These are phyloP conservation scores for Halophytophthora batemanensis DNA, from an alignment of 352 stramenopile species.

Conservation along the genomic window DNA sequence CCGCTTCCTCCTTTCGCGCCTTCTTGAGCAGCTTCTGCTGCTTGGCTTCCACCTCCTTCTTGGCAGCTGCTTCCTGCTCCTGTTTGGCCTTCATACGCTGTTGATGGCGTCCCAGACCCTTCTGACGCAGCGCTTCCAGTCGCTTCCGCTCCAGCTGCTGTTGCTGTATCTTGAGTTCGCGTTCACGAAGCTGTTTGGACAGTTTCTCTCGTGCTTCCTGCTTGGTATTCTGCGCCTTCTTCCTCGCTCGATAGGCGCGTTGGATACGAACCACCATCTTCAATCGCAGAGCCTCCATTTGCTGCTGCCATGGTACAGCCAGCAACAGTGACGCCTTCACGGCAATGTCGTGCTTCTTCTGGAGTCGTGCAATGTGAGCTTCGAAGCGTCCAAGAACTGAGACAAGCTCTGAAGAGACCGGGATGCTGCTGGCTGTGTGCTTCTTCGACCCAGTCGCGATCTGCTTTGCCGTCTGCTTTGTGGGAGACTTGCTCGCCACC, in stretches of 20 bases:
- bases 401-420: conserved; percentile 32
- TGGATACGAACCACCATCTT: conserved; percentile 76
- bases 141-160: conserved; percentile 57
- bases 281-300: conserved; percentile 64
- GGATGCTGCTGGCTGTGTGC: not conserved
- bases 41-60: conserved; percentile 32
- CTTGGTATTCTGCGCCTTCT: conserved; percentile 35
- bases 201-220: conserved; percentile 46
- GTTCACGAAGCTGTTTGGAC: conserved; percentile 45
- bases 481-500: conserved; percentile 17
- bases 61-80: conserved; percentile 39
- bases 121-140: conserved; percentile 47
- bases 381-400: conserved; percentile 68
- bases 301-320: conserved; percentile 60
- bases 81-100: conserved; percentile 50
- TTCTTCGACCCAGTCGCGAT: not conserved
- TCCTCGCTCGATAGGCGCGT: conserved; percentile 54
- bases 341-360: conserved; percentile 56
- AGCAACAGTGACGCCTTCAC: conserved; percentile 51
- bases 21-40: conserved; percentile 48
- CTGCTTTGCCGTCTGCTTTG: conserved; percentile 4
- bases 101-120: conserved; percentile 57
- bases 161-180: conserved; percentile 44
- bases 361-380: conserved; percentile 41
- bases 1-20: conserved; percentile 46